A percentile compares a stretch with the other conserved stretches of the same genome.
These are phyloP conservation scores for Nematocida sp. DNA, from an alignment of 371 early-diverging fungal species.

Conservation along the genomic window DNA sequence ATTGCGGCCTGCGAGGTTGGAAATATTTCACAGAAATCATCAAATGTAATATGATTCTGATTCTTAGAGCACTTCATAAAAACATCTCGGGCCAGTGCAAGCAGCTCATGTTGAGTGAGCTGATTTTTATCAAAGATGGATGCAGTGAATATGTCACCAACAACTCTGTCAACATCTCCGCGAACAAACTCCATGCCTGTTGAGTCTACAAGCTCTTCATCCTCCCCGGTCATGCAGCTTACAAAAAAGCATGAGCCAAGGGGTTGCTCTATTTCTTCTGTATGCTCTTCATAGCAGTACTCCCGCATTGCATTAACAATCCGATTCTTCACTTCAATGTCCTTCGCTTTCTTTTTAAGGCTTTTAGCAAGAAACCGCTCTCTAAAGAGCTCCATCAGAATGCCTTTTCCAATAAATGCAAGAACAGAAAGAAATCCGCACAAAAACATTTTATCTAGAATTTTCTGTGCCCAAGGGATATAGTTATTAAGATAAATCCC, in stretches of 20 bases:
- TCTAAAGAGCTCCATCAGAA: constrained; percentile 63
- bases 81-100: constrained; percentile 67
- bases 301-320: constrained; percentile 66
- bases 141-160: constrained; percentile 60
- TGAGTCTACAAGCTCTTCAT: not conserved
- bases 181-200: constrained; percentile 16
- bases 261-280: constrained; percentile 44
- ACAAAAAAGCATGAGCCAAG: constrained; percentile 5
- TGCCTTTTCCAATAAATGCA: constrained; percentile 39
- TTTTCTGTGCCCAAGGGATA: constrained; percentile 23
- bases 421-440: constrained; percentile 59
- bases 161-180: constrained; percentile 49
- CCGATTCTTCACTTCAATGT: constrained; percentile 66
- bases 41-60: constrained; percentile 58
- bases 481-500: constrained; percentile 38
- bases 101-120: constrained; percentile 61
- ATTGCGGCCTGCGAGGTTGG: constrained; percentile 64
- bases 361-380: constrained; percentile 61
- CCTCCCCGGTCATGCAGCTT: constrained; percentile 34
- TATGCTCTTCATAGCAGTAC: constrained; percentile 64
- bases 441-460: constrained; percentile 42
- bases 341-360: constrained; percentile 64
- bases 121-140: constrained; percentile 44
- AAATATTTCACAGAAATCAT: constrained; percentile 68
- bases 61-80: constrained; percentile 63